Conservation (phyloP, 495 filamentous ascomycete species). For the Penicillium subrubescens region DNA sequence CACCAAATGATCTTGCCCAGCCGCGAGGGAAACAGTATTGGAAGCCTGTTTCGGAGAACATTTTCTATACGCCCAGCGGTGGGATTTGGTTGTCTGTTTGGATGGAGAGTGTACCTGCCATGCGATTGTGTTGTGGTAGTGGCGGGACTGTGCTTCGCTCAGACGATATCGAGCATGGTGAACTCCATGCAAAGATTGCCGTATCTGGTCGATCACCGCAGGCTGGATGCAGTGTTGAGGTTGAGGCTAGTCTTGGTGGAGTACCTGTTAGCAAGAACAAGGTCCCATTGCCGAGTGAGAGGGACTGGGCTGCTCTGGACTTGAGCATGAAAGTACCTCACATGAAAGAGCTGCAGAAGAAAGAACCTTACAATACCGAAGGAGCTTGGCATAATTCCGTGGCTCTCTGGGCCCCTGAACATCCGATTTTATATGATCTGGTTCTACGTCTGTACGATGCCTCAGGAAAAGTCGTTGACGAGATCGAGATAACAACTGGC, state of each 20-base stretch:
- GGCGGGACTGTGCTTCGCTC: slow-evolving; percentile 35
- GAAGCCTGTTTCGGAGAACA: slow-evolving; percentile 40
- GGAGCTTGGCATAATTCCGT: slow-evolving; percentile 33
- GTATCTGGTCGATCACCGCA: slow-evolving; percentile 22
- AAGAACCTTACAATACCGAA: slow-evolving; percentile 17
- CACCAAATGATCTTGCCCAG: slow-evolving; percentile 37
- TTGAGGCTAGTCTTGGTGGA: slow-evolving; percentile 30
- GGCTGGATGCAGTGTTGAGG: slow-evolving; percentile 22
- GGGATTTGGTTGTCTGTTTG: slow-evolving; percentile 43
- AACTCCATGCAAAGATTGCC: slow-evolving; percentile 28
- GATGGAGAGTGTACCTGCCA: slow-evolving; percentile 38
- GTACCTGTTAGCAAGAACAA: slow-evolving; percentile 14
- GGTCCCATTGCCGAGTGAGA: slow-evolving; percentile 17
- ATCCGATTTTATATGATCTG: slow-evolving; percentile 42
- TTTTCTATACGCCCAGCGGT: slow-evolving; percentile 43
- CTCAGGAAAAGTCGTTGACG: slow-evolving; percentile 24
- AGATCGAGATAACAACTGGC: slow-evolving; percentile 35
- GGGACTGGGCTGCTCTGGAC: slow-evolving; percentile 27
- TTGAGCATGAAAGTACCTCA: slow-evolving; percentile 26
- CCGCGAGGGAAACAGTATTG: slow-evolving; percentile 46
- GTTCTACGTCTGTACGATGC: slow-evolving; percentile 28
- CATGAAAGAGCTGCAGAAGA: slow-evolving; percentile 6
- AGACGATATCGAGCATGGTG: slow-evolving; percentile 35
- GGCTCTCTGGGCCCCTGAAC: slow-evolving; percentile 42
- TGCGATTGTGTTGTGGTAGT: slow-evolving; percentile 31